Conservation (phyloP, 1,284 basidiomycete species). For the Rhodotorula sp. region DNA sequence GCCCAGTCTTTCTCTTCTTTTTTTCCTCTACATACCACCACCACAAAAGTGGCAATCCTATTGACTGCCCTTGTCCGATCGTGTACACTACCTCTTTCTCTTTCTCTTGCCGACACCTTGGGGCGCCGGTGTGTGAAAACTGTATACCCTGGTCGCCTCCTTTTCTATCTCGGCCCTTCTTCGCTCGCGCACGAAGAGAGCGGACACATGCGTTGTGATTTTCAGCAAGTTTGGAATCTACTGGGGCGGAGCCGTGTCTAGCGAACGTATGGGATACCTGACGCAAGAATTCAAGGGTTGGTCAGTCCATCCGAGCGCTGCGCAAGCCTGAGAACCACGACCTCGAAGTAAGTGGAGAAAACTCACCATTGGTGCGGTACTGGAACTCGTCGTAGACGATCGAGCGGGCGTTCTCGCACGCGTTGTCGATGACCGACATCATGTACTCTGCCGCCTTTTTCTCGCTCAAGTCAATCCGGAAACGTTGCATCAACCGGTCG, state of each 20-base stretch:
- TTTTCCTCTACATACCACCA: too few relatives aligned
- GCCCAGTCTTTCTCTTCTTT: too few relatives aligned
- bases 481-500: constrained; percentile 79
- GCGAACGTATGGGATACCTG: constrained; percentile 24
- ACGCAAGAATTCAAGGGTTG: neutral
- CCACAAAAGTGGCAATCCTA: too few relatives aligned
- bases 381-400: constrained; percentile 51
- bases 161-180: too few relatives aligned
- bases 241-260: neutral
- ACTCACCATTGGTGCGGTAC: constrained; percentile 16
- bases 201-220: neutral
- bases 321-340: neutral
- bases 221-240: neutral
- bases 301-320: neutral
- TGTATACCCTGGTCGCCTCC: too few relatives aligned
- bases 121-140: too few relatives aligned
- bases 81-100: too few relatives aligned
- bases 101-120: too few relatives aligned
- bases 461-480: constrained; percentile 78
- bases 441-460: constrained; percentile 91
- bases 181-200: neutral
- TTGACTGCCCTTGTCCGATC: too few relatives aligned
- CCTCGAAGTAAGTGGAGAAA: too few relatives aligned
- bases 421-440: constrained; percentile 83
- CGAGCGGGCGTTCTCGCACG: constrained; percentile 89